phyloP scores from a whole-genome alignment of 1,139 yeast species.

The Chernovozyma aurita region DNA sequence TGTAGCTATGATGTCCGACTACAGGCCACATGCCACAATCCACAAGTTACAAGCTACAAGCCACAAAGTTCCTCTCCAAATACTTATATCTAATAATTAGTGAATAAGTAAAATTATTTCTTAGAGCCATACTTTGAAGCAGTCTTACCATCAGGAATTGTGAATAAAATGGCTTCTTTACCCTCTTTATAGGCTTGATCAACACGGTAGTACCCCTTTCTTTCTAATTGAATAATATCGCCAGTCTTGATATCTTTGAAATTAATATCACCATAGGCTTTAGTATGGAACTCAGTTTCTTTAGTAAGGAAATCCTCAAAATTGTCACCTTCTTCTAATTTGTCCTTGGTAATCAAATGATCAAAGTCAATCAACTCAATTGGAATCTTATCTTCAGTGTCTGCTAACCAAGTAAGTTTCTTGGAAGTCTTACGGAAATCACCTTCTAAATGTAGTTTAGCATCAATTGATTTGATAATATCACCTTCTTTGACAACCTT shows the following conservation, averaged over 20 bases:
- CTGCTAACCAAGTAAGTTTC: conserved; percentile 94
- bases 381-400: conserved; percentile 62
- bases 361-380: conserved; percentile 90
- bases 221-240: conserved; percentile 89
- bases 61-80: too few species aligned
- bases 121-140: conserved; percentile 77
- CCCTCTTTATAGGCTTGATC: conserved; percentile 60
- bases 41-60: too few species aligned
- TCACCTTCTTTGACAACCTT: conserved; percentile 62
- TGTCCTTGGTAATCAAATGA: conserved; percentile 93
- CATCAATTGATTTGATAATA: conserved; percentile 61
- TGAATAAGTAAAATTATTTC: too few species aligned
- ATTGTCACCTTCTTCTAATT: conserved; percentile 90
- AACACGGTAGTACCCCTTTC: conserved; percentile 93
- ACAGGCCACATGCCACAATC: too few species aligned
- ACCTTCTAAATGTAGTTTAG: conserved; percentile 86
- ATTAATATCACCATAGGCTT: conserved; percentile 79
- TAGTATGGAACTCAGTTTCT: conserved; percentile 76
- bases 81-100: too few species aligned
- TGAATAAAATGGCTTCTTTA: conserved; percentile 73
- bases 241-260: conserved; percentile 74
- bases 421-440: conserved; percentile 96
- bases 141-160: conserved; percentile 95
- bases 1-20: too few species aligned
- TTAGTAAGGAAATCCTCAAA: conserved; percentile 92